Percentiles rank a stretch among this genome's conserved stretches.
phyloP scores from a whole-genome alignment of 148 eudicot genomes.

The Rhododendron vialii region DNA sequence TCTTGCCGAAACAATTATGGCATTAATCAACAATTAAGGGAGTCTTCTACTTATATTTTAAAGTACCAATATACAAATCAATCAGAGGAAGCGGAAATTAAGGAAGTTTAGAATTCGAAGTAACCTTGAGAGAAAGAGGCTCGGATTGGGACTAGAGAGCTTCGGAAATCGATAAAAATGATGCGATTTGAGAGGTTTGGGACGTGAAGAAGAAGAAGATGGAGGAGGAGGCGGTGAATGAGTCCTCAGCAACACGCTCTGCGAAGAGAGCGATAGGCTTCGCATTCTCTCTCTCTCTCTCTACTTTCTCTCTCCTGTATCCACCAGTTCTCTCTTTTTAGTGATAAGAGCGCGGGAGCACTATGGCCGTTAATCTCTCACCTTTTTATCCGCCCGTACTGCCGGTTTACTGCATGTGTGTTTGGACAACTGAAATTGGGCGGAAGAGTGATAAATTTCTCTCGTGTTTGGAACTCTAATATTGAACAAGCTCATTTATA shows the following conservation, averaged over 20 bases:
- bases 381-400: neutral
- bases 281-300: conserved; percentile 6
- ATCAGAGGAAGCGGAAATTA: neutral
- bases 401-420: too few species aligned
- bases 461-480: too few species aligned
- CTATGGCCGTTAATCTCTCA: neutral
- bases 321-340: neutral
- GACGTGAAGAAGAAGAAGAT: neutral
- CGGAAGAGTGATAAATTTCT: too few species aligned
- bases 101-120: neutral
- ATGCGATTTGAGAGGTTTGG: conserved; percentile 7
- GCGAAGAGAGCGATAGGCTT: conserved; percentile 14
- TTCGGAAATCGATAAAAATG: neutral
- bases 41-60: neutral
- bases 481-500: too few species aligned
- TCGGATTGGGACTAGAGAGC: neutral
- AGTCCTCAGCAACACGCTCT: conserved; percentile 1
- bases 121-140: conserved; percentile 5
- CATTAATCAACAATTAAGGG: neutral
- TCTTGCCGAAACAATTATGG: neutral
- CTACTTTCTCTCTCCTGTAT: neutral
- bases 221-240: neutral
- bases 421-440: too few species aligned
- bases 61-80: neutral
- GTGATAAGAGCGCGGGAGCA: conserved; percentile 2